Base-by-base conservation (phyloP, 306 rosid species). In the Rubus parviflorus region DNA sequence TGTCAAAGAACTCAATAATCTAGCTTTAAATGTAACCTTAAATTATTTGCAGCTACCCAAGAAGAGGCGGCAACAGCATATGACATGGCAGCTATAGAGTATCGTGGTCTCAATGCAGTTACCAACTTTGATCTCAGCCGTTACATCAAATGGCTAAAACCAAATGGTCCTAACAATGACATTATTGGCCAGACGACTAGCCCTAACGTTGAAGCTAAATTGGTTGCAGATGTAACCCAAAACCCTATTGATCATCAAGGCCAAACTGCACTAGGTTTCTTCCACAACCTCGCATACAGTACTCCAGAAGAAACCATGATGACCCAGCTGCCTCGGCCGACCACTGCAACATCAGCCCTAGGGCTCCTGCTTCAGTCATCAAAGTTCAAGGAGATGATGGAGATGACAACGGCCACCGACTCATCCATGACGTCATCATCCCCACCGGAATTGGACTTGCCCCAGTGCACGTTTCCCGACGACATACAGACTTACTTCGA, bases 351-450 rank as follows among this genome's bases (percentile, higher is more conserved):
- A 2, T 76, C 86, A 46, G 88, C 88, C 68, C 83, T 85, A 68
- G 88, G 86, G 9, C 88, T 85, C 20, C 74, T 85, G 5, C 83
- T 85, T 10, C 86, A 81, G 6, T 85, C 88, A 3, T 75, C 86
- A 1, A 85, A 85, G 88, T 85, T 85, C 74, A 85, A 81, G 81
- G 88, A 85, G 77, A 85, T 85, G 88, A 81, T 81, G 81, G 85
- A 85, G 81, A 81, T 79, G 81, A 81, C 81, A 1, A 22, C 74
- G 16, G 20, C 69, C 5, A 74, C 58, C 7, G 79, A 73, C 30
- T 51, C 69, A 16, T 77, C 76, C 35, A 54, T 56, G 38, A 54
- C 77, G 10, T 19, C 85, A 0, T 54, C 85, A 0, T 61, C 83
- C 8, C 43, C 20, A 4, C 48, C 46, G 9, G 82, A 60, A 75